Evolutionary conservation across 805 yeast species (phyloP).

Genomic region (Candida nemodendra): DNA sequence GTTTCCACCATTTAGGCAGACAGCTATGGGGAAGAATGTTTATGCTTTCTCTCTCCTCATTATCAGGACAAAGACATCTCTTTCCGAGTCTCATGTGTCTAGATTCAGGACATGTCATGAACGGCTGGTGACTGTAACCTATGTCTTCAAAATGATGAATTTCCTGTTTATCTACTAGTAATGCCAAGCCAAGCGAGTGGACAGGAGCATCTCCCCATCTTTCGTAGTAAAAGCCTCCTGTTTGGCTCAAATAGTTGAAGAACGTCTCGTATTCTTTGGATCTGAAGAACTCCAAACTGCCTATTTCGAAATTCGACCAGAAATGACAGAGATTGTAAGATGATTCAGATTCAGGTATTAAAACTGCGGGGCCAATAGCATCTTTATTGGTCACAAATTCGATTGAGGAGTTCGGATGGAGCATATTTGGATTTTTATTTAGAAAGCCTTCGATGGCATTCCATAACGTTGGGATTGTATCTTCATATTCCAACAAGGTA

Average conservation of each 20-base stretch:
- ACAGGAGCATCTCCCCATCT: slow-evolving; percentile 97
- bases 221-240: slow-evolving; percentile 81
- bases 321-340: slow-evolving; percentile 79
- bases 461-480: slow-evolving; percentile 88
- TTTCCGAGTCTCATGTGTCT: slow-evolving; percentile 47
- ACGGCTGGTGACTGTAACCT: slow-evolving; percentile 77
- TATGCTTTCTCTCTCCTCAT: slow-evolving; percentile 37
- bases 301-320: slow-evolving; percentile 87
- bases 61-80: slow-evolving; percentile 57
- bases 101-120: slow-evolving; percentile 59
- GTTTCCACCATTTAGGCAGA: slow-evolving; percentile 73
- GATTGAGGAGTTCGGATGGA: slow-evolving; percentile 64
- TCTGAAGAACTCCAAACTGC: slow-evolving; percentile 67
- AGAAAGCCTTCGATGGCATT: slow-evolving; percentile 64
- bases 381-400: slow-evolving; percentile 55
- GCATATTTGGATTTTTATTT: slow-evolving; percentile 53
- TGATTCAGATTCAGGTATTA: slow-evolving; percentile 41
- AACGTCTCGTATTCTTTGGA: slow-evolving; percentile 58
- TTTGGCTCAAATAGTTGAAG: slow-evolving; percentile 60
- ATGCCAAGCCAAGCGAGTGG: slow-evolving; percentile 67
- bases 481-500: slow-evolving; percentile 74
- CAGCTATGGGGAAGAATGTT: slow-evolving; percentile 56
- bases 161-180: slow-evolving; percentile 57
- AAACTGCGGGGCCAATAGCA: slow-evolving; percentile 44
- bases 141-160: slow-evolving; percentile 78